Evolutionary conservation across 2,329 filamentous ascomycete genomes (phyloP).

Genomic region (Trichoderma simmonsii): DNA sequence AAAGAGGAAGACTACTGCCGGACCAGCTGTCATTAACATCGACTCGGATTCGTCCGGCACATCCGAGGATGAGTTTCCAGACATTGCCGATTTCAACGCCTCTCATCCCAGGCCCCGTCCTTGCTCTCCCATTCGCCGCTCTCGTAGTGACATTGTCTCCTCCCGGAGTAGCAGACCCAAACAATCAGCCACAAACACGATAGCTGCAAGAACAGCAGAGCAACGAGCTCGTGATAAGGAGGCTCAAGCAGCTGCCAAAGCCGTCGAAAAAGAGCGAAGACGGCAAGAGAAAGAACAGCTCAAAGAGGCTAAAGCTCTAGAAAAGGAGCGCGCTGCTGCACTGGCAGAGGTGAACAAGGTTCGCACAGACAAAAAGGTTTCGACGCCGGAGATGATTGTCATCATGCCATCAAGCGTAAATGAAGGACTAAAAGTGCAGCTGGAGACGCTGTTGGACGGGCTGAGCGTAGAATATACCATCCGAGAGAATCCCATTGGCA

Average conservation of each 20-base stretch:
- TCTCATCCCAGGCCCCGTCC: constrained; percentile 26
- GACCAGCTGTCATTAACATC: constrained; percentile 33
- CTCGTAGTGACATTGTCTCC: constrained; percentile 31
- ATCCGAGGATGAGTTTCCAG: constrained; percentile 49
- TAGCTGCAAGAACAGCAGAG: constrained; percentile 32
- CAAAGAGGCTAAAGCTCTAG: constrained; percentile 58
- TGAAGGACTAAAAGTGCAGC: constrained; percentile 42
- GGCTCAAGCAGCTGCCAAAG: constrained; percentile 47
- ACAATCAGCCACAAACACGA: constrained; percentile 19
- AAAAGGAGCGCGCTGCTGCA: constrained; percentile 64
- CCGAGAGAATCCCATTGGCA: constrained; percentile 46
- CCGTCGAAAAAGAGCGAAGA: constrained; percentile 54
- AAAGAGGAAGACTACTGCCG: constrained; percentile 18
- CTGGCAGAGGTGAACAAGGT: constrained; percentile 71
- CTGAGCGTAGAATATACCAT: constrained; percentile 46
- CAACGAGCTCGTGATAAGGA: constrained; percentile 41
- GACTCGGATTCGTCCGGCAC: constrained; percentile 31
- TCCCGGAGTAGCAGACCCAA: constrained; percentile 23
- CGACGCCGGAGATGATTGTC: constrained; percentile 74
- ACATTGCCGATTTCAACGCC: constrained; percentile 42
- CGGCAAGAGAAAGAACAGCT: constrained; percentile 55
- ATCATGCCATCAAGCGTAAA: constrained; percentile 60
- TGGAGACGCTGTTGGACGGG: constrained; percentile 49
- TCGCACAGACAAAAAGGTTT: constrained; percentile 69
- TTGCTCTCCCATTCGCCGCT: constrained; percentile 29